Conservation (phyloP, 1,284 basidiomycete species). For the Puccinia sorghi region DNA sequence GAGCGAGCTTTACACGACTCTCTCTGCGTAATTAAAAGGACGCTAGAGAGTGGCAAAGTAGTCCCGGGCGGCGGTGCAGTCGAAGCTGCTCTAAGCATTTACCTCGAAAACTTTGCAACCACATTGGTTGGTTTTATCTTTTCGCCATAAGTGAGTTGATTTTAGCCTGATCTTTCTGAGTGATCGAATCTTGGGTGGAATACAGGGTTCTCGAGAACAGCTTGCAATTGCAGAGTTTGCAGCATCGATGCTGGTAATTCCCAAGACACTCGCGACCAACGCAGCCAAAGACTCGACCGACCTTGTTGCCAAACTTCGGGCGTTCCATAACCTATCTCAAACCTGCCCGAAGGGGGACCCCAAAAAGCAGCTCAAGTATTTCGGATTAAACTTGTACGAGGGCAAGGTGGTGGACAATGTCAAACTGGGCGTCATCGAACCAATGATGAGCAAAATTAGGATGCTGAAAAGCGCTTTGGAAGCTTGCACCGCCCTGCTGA, state of each 20-base stretch:
- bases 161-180: neutral
- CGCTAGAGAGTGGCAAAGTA: conserved; percentile 90
- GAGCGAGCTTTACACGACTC: conserved; percentile 95
- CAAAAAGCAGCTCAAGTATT: conserved; percentile 90
- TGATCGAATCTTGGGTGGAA: conserved; percentile 21
- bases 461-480: conserved; percentile 95
- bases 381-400: conserved; percentile 90
- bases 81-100: conserved; percentile 94
- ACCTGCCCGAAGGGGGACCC: conserved; percentile 80
- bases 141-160: neutral
- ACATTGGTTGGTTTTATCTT: conserved; percentile 69
- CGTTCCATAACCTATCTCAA: conserved; percentile 97
- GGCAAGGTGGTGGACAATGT: conserved; percentile 95
- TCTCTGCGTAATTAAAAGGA: conserved; percentile 92
- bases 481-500: conserved; percentile 88
- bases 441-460: conserved; percentile 94
- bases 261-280: conserved; percentile 95
- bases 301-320: conserved; percentile 91
- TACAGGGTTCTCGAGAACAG: conserved; percentile 92
- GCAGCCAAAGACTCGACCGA: conserved; percentile 98
- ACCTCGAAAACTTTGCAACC: conserved; percentile 98
- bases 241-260: conserved; percentile 85
- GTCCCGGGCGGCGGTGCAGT: conserved; percentile 98
- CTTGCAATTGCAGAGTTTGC: conserved; percentile 99
- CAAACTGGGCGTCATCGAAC: conserved; percentile 88